Conservation (phyloP, 2,329 filamentous ascomycete genomes). For the Fusarium sp. region DNA sequence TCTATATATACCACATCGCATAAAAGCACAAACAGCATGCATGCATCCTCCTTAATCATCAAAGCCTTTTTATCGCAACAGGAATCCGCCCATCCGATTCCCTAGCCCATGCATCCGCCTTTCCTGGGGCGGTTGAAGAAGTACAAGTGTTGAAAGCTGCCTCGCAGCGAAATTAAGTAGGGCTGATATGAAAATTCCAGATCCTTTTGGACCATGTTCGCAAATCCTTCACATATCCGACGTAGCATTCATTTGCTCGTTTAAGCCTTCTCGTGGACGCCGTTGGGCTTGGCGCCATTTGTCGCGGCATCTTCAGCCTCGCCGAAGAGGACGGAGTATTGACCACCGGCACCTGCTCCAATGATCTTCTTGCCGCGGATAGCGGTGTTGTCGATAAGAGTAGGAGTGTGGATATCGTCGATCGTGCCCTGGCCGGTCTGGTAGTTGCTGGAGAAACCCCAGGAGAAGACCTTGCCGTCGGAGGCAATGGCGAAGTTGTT, state of each 20-base stretch:
- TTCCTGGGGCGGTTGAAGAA: conserved; percentile 24
- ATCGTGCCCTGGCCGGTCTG: conserved; percentile 83
- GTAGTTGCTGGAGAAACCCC: conserved; percentile 86
- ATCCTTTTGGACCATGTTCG: conserved; percentile 1
- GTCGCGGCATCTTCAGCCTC: conserved; percentile 52
- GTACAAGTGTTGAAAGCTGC: conserved; percentile 34
- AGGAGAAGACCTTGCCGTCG: conserved; percentile 81
- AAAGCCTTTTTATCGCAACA: conserved; percentile 26
- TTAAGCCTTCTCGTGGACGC: conserved; percentile 36
- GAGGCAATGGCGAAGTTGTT: conserved; percentile 80
- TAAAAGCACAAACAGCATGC: conserved; percentile 18
- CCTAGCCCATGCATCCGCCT: conserved; percentile 13
- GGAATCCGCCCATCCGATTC: conserved; percentile 41
- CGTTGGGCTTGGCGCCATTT: conserved; percentile 53
- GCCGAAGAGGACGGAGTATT: conserved; percentile 79
- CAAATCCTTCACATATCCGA: conserved; percentile 15
- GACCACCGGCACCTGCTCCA: conserved; percentile 89
- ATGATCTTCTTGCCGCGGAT: conserved; percentile 81
- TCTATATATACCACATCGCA: conserved; percentile 39
- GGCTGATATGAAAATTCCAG: conserved; percentile 28
- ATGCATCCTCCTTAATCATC: conserved; percentile 29
- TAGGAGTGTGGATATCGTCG: conserved; percentile 86
- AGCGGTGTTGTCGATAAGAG: conserved; percentile 87
- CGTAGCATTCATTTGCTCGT: conserved; percentile 24
- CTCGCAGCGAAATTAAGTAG: conserved; percentile 35